Evolutionary conservation across 257 asterid genomes (phyloP).

Genomic region (Penstemon newberryi): DNA sequence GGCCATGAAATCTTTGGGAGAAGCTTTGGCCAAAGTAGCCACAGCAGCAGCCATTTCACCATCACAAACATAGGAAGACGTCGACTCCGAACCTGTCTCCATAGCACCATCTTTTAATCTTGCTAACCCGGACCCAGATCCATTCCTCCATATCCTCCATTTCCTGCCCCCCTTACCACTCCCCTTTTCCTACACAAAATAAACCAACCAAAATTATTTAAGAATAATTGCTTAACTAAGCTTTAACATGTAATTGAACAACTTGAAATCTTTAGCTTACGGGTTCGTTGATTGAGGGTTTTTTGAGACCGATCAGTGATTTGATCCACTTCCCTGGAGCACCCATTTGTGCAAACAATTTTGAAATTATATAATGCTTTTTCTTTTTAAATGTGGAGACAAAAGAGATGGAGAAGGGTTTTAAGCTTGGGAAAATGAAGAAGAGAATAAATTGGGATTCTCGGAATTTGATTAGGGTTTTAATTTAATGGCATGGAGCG

Average conservation of each 20-base stretch:
- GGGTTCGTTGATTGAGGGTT: slow-evolving; percentile 45
- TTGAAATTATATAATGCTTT: too few species aligned
- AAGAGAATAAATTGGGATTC: slow-evolving; percentile 21
- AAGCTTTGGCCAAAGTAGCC: slow-evolving; percentile 77
- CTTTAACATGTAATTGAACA: neutral
- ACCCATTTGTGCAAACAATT: slow-evolving; percentile 54
- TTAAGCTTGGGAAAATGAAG: slow-evolving; percentile 3
- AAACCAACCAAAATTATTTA: neutral
- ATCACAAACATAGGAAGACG: slow-evolving; percentile 44
- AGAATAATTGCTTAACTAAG: neutral
- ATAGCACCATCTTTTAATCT: slow-evolving; percentile 37
- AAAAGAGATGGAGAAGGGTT: slow-evolving; percentile 27
- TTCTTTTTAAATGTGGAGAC: slow-evolving; percentile 27
- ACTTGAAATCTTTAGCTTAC: slow-evolving; percentile 35
- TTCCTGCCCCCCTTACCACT: slow-evolving; percentile 56
- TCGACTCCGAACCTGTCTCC: slow-evolving; percentile 49
- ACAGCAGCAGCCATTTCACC: slow-evolving; percentile 79
- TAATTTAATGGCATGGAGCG: slow-evolving; percentile 40
- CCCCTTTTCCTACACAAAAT: slow-evolving; percentile 38
- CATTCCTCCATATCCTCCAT: slow-evolving; percentile 96
- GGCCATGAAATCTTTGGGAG: slow-evolving; percentile 72
- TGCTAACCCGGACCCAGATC: slow-evolving; percentile 42
- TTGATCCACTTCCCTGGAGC: slow-evolving; percentile 87
- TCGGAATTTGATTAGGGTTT: slow-evolving; percentile 22
- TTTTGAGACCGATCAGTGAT: slow-evolving; percentile 63